These are phyloP conservation scores for Moniliophthora roreri DNA, from an alignment of 1,284 basidiomycete species.

Conservation along the genomic window DNA sequence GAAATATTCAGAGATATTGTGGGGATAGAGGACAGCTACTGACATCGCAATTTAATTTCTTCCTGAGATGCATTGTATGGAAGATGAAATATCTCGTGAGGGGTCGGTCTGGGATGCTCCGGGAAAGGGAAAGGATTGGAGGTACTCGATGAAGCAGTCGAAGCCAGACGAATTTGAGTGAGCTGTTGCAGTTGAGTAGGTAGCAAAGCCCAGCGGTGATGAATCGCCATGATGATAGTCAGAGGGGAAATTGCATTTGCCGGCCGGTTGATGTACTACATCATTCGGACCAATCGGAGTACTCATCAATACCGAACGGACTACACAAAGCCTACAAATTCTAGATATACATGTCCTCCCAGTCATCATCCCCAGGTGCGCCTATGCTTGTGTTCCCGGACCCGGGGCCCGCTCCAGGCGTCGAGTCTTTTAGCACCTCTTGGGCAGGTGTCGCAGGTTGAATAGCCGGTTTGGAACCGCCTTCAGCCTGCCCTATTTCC, in stretches of 20 bases:
- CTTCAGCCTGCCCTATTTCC: slow-evolving; percentile 47
- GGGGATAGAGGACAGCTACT: slow-evolving; percentile 19
- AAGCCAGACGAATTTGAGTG: slow-evolving; percentile 9
- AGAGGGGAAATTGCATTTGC: too few species aligned
- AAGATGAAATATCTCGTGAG: slow-evolving; percentile 56
- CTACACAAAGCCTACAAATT: too few species aligned
- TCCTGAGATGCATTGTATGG: slow-evolving; percentile 38
- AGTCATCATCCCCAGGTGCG: slow-evolving; percentile 28
- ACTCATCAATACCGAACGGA: too few species aligned
- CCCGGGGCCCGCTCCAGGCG: not conserved
- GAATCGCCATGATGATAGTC: not conserved
- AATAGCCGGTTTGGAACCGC: not conserved
- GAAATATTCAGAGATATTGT: slow-evolving; percentile 1
- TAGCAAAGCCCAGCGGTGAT: slow-evolving; percentile 22
- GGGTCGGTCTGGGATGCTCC: slow-evolving; percentile 38
- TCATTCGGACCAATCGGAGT: too few species aligned
- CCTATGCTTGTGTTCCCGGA: slow-evolving; percentile 5
- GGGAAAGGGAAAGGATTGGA: slow-evolving; percentile 39
- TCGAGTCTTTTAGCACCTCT: slow-evolving; percentile 11
- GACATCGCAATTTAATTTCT: slow-evolving; percentile 53
- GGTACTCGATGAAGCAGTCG: slow-evolving; percentile 8
- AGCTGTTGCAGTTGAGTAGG: slow-evolving; percentile 15
- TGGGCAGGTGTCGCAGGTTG: slow-evolving; percentile 5
- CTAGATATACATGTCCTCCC: slow-evolving; percentile 25
- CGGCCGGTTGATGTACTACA: too few species aligned